Evolutionary conservation across 148 eudicot species (phyloP), one percentile per base, ranked within the genome.

Genomic region (Polygonum aviculare): DNA sequence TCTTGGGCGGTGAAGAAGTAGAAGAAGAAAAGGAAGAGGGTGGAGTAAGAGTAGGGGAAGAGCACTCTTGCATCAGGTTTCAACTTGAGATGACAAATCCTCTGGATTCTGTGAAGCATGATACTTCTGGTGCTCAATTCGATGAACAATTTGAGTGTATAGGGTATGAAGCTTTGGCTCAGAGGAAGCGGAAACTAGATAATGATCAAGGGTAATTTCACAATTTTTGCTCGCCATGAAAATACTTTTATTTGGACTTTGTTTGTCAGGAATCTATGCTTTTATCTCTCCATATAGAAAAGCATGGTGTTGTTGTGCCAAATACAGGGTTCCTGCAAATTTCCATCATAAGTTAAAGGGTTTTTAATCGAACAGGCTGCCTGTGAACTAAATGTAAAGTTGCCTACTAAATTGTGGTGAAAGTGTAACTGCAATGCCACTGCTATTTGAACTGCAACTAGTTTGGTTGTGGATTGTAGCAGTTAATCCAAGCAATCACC

Each of bases 41-140:
- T 3, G 91, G 77, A 22, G 65, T 4, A 59, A 59, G 12, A 14
- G 70, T 63, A 63, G 39, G 70, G 0, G 86, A 74, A 33, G 91
- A 79, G 9, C 89, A 79, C 12, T 77, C 81, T 36, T 41, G 69
- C 33, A 78, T 87, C 78, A 79, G 73, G 39, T 86, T 90, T 48
- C 83, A 82, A 69, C 93, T 82, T 48, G 90, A 86, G 40, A 84
- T 86, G 81, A 88, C 85, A 81, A 89, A 90, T 67, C 94, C 93
- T 49, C 70, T 90, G 80, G 87, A 87, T 77, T 82, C 86, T 38
- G 79, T 85, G 65, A 75, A 80, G 0, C 86, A 85, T 49, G 84
- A 83, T 73, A 80, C 82, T 77, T 72, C 73, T 12, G 83, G 85
- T 1, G 55, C 78, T 40, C 90, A 88, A 73, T 87, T 87, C 14